Percentiles rank a stretch among this genome's conserved stretches.
phyloP scores from a whole-genome alignment of 2,329 filamentous ascomycete species.

The Aureobasidium zeae region DNA sequence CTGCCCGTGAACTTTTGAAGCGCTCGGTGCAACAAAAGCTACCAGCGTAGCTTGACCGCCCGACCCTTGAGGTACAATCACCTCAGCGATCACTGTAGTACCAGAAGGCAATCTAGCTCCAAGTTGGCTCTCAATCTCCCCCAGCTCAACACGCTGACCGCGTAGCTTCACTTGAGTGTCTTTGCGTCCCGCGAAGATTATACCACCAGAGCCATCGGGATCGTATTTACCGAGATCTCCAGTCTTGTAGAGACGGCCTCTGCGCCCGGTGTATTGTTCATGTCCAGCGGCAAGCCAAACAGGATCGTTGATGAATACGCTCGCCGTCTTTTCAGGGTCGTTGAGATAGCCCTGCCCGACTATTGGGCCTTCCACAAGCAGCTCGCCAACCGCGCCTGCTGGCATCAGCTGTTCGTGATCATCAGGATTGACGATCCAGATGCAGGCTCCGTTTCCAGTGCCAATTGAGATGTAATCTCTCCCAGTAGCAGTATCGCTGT shows the following conservation, averaged over 20 bases:
- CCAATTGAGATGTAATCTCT: slow-evolving; percentile 19
- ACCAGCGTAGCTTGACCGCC: slow-evolving; percentile 17
- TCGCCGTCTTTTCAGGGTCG: slow-evolving; percentile 24
- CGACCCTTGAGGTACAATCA: slow-evolving; percentile 30
- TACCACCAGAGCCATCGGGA: slow-evolving; percentile 40
- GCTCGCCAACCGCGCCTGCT: slow-evolving; percentile 39
- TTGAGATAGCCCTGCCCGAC: slow-evolving; percentile 38
- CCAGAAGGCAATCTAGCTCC: slow-evolving; percentile 29
- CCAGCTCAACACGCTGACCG: slow-evolving; percentile 56
- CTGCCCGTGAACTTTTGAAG: background rate
- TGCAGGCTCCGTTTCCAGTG: slow-evolving; percentile 17
- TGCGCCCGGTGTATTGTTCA: slow-evolving; percentile 26
- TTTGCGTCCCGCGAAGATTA: slow-evolving; percentile 53
- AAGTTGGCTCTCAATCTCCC: slow-evolving; percentile 39
- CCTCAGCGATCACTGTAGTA: slow-evolving; percentile 39
- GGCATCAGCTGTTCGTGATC: slow-evolving; percentile 28
- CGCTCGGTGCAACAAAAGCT: slow-evolving; percentile 16
- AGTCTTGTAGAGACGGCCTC: slow-evolving; percentile 48
- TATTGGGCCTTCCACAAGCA: slow-evolving; percentile 39
- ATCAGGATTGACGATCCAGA: slow-evolving; percentile 27
- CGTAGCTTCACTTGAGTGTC: slow-evolving; percentile 60
- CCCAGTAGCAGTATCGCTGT: slow-evolving; percentile 14
- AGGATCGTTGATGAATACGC: slow-evolving; percentile 27
- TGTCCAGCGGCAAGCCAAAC: slow-evolving; percentile 19
- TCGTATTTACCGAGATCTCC: slow-evolving; percentile 51